A percentile compares a stretch with the other conserved stretches of the same genome.
Evolutionary conservation across 1,139 yeast genomes (phyloP).

Genomic region (Kazachstania sp.): DNA sequence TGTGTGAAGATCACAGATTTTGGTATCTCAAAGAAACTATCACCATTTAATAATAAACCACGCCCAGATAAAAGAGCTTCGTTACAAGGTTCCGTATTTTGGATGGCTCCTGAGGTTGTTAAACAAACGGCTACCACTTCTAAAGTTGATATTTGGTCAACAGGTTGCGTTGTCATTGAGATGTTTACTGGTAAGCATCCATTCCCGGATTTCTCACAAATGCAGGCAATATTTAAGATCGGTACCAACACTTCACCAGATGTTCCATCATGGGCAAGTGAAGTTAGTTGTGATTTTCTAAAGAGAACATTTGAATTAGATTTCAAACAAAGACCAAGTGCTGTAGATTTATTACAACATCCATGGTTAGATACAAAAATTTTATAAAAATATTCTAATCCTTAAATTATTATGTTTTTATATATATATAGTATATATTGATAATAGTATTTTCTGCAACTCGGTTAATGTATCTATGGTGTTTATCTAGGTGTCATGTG

Average conservation of each 20-base stretch:
- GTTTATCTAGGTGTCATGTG: no score
- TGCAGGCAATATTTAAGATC: conserved; percentile 91
- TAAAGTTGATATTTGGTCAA: conserved; percentile 93
- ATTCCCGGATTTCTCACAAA: conserved; percentile 85
- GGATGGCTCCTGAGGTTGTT: conserved; percentile 99
- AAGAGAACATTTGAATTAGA: conserved; percentile 64
- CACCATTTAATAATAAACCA: conserved; percentile 24
- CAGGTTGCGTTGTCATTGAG: conserved; percentile 84
- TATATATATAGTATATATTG: not conserved
- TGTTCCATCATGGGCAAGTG: conserved; percentile 69
- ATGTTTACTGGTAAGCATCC: conserved; percentile 96
- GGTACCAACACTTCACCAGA: conserved; percentile 76
- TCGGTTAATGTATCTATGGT: no score
- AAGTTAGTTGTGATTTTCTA: conserved; percentile 61
- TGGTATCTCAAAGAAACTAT: conserved; percentile 74
- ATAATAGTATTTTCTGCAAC: no score
- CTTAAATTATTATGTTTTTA: not conserved
- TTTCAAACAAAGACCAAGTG: conserved; percentile 63
- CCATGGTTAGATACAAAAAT: conserved; percentile 25
- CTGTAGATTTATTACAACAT: conserved; percentile 58
- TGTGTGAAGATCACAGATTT: conserved; percentile 89
- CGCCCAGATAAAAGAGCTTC: conserved; percentile 56
- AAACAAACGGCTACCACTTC: conserved; percentile 83
- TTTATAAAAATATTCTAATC: not conserved
- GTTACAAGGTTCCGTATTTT: conserved; percentile 85